Percentiles rank a stretch among this genome's conserved stretches.
These are phyloP conservation scores for Theobroma grandiflorum DNA, from an alignment of 441 rosid genomes.

Conservation along the genomic window DNA sequence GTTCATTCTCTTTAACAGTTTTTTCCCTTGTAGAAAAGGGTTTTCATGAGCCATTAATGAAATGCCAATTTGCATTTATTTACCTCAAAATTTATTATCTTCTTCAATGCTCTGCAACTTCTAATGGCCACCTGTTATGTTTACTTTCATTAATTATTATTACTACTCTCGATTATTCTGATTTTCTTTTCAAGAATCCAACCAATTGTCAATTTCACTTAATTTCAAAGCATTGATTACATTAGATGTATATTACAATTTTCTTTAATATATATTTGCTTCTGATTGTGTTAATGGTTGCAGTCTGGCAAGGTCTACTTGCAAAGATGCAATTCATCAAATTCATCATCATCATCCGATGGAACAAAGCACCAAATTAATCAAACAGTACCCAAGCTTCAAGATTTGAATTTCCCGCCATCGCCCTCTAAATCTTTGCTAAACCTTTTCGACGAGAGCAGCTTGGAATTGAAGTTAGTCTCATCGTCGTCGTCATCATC, in stretches of 20 bases:
- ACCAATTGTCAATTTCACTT: neutral
- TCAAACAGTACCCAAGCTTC: constrained; percentile 54
- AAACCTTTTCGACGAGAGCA: constrained; percentile 63
- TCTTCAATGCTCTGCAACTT: constrained; percentile 28
- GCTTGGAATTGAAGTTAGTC: constrained; percentile 63
- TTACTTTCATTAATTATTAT: neutral
- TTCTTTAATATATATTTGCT: too few relatives aligned
- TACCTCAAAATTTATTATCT: constrained; percentile 16
- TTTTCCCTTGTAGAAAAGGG: constrained; percentile 14
- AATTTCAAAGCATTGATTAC: neutral
- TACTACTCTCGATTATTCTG: neutral
- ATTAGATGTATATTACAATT: neutral
- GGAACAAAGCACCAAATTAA: constrained; percentile 37
- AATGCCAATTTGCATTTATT: constrained; percentile 24
- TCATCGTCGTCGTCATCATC: constrained; percentile 27
- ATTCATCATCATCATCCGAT: constrained; percentile 46
- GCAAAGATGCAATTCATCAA: constrained; percentile 61
- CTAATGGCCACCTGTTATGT: neutral
- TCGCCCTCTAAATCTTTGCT: constrained; percentile 49
- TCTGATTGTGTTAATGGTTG: constrained; percentile 19
- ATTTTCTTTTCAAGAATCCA: neutral
- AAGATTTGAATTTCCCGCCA: constrained; percentile 77
- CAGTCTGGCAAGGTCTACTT: constrained; percentile 91
- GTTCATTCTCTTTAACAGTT: neutral
- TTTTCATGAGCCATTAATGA: constrained; percentile 9